A percentile compares a stretch with the other conserved stretches of the same genome.
Evolutionary conservation across 768 basidiomycete species (phyloP).

Genomic region (Tricholomella constricta): DNA sequence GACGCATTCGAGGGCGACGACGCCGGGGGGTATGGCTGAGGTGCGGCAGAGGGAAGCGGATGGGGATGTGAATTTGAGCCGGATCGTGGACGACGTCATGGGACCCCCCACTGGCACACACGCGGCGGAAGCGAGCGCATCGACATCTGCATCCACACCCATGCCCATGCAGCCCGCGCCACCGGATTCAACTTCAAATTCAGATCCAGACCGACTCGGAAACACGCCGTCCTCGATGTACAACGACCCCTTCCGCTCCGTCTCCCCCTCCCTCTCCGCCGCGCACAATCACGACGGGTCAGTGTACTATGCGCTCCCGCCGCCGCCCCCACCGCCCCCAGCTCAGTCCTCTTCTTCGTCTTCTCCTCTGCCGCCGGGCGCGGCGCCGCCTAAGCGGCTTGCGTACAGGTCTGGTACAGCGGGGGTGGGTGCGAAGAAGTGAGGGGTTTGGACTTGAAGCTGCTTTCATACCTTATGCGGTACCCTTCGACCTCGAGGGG

Average conservation of each 20-base stretch:
- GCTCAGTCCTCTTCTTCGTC: too few species aligned
- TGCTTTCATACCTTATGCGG: too few species aligned
- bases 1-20: slow-evolving; percentile 4
- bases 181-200: too few species aligned
- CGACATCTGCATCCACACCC: not conserved
- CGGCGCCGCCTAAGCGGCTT: not conserved
- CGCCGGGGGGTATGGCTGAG: slow-evolving; percentile 1
- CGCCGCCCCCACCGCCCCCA: too few species aligned
- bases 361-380: not conserved
- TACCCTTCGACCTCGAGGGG: too few species aligned
- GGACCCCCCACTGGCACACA: not conserved
- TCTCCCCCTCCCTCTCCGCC: not conserved
- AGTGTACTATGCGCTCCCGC: slow-evolving; percentile 8
- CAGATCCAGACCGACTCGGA: too few species aligned
- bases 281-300: not conserved
- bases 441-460: not conserved
- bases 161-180: too few species aligned
- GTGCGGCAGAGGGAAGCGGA: not conserved
- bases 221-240: not conserved
- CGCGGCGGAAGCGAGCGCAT: not conserved
- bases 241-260: slow-evolving; percentile 10
- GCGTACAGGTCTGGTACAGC: not conserved
- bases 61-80: not conserved
- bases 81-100: slow-evolving; percentile 6
- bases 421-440: not conserved